These are phyloP conservation scores for Xylariales sp. DNA, from an alignment of 2,329 filamentous ascomycete genomes.

Conservation along the genomic window DNA sequence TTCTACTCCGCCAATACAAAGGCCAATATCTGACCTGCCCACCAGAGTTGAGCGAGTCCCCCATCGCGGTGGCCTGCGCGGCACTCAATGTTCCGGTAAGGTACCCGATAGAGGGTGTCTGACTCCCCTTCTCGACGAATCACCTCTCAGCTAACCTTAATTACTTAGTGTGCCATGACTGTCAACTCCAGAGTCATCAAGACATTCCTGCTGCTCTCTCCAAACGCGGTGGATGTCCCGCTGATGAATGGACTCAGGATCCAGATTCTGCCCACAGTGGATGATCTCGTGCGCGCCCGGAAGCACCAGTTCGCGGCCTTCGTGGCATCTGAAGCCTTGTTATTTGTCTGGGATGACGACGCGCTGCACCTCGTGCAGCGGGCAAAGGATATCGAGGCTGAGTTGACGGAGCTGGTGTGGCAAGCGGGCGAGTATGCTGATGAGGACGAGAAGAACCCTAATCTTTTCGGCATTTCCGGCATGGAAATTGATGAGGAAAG, in stretches of 20 bases:
- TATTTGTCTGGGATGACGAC: conserved; percentile 82
- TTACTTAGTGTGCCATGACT: conserved; percentile 66
- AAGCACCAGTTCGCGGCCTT: conserved; percentile 82
- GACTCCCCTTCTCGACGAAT: background rate
- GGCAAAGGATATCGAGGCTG: conserved; percentile 68
- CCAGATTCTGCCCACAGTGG: conserved; percentile 68
- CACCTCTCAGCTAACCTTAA: background rate
- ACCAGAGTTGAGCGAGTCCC: conserved; percentile 55
- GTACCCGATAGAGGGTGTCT: background rate
- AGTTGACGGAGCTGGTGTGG: conserved; percentile 77
- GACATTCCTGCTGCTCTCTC: conserved; percentile 69
- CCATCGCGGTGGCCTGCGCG: conserved; percentile 60
- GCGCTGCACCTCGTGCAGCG: conserved; percentile 65
- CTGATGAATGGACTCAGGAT: conserved; percentile 72
- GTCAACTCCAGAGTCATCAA: conserved; percentile 77
- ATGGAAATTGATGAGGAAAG: conserved; percentile 68
- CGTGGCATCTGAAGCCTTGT: conserved; percentile 63
- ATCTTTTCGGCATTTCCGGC: conserved; percentile 37
- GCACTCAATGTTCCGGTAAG: conserved; percentile 68
- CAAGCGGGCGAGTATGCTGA: conserved; percentile 48
- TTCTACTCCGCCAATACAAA: conserved; percentile 63
- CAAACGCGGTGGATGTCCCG: conserved; percentile 69
- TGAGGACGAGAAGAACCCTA: conserved; percentile 43
- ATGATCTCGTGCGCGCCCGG: conserved; percentile 64
- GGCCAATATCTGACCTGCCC: conserved; percentile 72